A percentile compares a stretch with the other conserved stretches of the same genome.
These are phyloP conservation scores for Botryosphaeria agaves DNA, from an alignment of 2,329 filamentous ascomycete genomes.

Conservation along the genomic window DNA sequence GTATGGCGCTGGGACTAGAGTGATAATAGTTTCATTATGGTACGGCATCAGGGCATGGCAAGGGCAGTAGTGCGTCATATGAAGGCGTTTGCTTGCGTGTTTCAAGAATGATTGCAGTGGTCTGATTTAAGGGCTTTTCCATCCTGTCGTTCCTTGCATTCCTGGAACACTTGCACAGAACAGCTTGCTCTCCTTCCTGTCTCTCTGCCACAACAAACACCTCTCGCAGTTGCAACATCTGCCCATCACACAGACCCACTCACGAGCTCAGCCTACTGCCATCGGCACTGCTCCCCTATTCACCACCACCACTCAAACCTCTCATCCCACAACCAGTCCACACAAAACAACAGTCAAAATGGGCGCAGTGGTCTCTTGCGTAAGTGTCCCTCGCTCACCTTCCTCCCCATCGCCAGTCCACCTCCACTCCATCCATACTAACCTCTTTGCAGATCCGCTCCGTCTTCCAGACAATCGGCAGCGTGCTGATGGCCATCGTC, in stretches of 20 bases:
- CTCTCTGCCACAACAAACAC: not conserved
- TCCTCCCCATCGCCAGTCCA: not conserved
- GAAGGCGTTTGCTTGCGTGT: too few relatives aligned
- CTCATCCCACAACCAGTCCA: not conserved
- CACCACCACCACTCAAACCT: not conserved
- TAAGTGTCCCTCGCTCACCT: slow-evolving; percentile 32
- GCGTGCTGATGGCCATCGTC: slow-evolving; percentile 28
- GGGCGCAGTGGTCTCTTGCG: slow-evolving; percentile 72
- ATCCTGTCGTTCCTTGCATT: too few relatives aligned
- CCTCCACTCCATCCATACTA: slow-evolving; percentile 5
- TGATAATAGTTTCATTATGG: too few relatives aligned
- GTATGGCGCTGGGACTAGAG: too few relatives aligned
- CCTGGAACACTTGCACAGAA: too few relatives aligned
- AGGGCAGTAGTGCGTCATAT: too few relatives aligned
- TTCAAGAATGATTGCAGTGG: too few relatives aligned
- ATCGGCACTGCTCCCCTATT: not conserved
- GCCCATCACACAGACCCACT: not conserved
- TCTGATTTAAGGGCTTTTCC: too few relatives aligned
- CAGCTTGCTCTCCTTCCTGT: not conserved
- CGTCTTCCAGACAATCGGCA: slow-evolving; percentile 28
- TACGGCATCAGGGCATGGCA: too few relatives aligned
- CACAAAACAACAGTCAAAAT: slow-evolving; percentile 32
- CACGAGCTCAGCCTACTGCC: not conserved
- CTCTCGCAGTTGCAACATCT: too few relatives aligned
- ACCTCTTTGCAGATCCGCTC: slow-evolving; percentile 17